Conservation (phyloP, 2,329 filamentous ascomycete species). For the Aspergillus persii region DNA sequence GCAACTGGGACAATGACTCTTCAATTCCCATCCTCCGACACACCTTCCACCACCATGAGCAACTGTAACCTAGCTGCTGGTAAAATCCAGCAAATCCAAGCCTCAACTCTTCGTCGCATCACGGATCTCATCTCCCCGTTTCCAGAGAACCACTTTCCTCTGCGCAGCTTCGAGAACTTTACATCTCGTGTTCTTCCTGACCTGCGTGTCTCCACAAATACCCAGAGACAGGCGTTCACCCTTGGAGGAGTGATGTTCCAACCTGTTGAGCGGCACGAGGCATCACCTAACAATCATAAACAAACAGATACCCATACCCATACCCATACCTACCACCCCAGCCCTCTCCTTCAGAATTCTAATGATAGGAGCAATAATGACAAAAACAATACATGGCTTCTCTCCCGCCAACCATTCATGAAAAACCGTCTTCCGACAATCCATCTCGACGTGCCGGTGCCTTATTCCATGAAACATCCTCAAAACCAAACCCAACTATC, state of each 20-base stretch:
- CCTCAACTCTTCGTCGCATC: constrained; percentile 48
- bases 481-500: neutral
- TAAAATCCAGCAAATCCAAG: constrained; percentile 32
- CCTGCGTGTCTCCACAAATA: neutral
- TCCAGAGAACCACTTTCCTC: constrained; percentile 38
- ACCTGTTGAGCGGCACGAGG: constrained; percentile 28
- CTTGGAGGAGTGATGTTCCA: constrained; percentile 51
- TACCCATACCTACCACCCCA: neutral
- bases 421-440: constrained; percentile 23
- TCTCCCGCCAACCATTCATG: constrained; percentile 40
- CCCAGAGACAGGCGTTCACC: constrained; percentile 42
- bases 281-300: neutral
- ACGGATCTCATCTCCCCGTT: constrained; percentile 50
- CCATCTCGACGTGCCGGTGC: constrained; percentile 18
- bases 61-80: constrained; percentile 3
- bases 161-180: constrained; percentile 44
- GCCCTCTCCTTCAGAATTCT: neutral
- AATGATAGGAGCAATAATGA: constrained; percentile 2
- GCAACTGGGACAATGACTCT: constrained; percentile 35
- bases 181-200: constrained; percentile 43
- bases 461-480: neutral
- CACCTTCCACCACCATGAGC: neutral
- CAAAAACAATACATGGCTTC: constrained; percentile 34
- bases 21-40: constrained; percentile 23
- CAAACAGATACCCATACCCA: constrained; percentile 7